Evolutionary conservation across 257 asterid species (phyloP), one percentile per base, ranked within the genome.

Genomic region (Solanum sitiens): DNA sequence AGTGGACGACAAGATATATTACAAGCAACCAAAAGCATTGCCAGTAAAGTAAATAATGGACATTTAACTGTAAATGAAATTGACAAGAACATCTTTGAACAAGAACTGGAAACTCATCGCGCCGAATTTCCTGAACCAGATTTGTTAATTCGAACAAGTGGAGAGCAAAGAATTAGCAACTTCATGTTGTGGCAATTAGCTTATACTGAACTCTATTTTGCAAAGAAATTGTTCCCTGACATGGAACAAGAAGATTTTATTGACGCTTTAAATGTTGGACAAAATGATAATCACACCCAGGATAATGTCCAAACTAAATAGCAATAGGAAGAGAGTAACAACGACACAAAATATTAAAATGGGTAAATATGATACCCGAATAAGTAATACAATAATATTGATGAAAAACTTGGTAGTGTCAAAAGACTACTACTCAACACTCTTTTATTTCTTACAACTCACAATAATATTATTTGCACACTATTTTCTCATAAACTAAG

Each of bases 151-250:
- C 72, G 91, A 21, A 88, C 91, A 0, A 86, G 91, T 18, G 93
- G 93, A 11, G 93, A 91, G 45, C 13, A 67, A 18, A 89, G 93
- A 86, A 0, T 89, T 9, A 91, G 93, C 87, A 92, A 92, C 47
- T 92, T 88, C 86, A 14, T 92, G 87, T 6, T 89, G n/a, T 89
- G 94, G 92, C 92, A 92, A 44, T 61, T 91, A 27, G 92, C 93
- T 71, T 89, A 91, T 47, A 56, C 91, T 0, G 90, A 91, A 50
- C 23, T 91, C 50, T 85, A 65, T 10, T 91, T 91, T 32, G 45
- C 33, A 13, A 37, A 87, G 2, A 87, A 61, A 4, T 4, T 65
- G 0, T 91, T 88, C 56, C 92, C 91, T 3, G 92, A 89, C 37
- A 88, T 91, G 83, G 72, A 83, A 3, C 61, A 90, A 50, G 85